Conservation (phyloP, 2,329 filamentous ascomycete genomes). For the Curvularia lunata region DNA sequence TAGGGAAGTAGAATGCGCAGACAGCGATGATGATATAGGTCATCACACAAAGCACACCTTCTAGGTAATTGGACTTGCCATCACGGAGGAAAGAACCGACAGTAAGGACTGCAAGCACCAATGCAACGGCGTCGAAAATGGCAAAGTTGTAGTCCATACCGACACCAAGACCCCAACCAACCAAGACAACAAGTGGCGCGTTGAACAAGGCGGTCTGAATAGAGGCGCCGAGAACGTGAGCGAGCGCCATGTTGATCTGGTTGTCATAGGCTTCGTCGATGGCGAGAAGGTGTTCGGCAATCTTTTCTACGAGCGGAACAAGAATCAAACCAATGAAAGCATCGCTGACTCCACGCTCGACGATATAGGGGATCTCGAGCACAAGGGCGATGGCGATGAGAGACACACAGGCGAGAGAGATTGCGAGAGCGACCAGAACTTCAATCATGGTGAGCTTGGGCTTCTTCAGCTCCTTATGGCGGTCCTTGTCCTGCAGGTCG, state of each 20-base stretch:
- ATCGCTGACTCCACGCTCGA: conserved; percentile 56
- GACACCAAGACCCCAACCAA: conserved; percentile 75
- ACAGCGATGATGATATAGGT: conserved; percentile 69
- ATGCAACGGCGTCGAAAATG: conserved; percentile 80
- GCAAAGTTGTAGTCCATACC: conserved; percentile 84
- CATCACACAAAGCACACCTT: conserved; percentile 80
- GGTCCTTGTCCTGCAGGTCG: conserved; percentile 70
- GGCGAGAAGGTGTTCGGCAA: conserved; percentile 80
- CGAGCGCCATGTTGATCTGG: conserved; percentile 83
- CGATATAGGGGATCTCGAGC: conserved; percentile 70
- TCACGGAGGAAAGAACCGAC: conserved; percentile 88
- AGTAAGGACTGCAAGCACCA: conserved; percentile 83
- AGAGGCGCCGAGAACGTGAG: conserved; percentile 84
- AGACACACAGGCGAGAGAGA: conserved; percentile 73
- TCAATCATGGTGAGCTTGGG: conserved; percentile 78
- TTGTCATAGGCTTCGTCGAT: conserved; percentile 85
- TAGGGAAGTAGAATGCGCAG: conserved; percentile 66
- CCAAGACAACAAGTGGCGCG: conserved; percentile 79
- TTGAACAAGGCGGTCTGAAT: conserved; percentile 91
- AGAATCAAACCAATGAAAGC: conserved; percentile 74
- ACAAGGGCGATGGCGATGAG: conserved; percentile 78
- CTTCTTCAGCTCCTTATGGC: conserved; percentile 64
- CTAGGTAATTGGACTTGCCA: conserved; percentile 88
- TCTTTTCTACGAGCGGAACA: conserved; percentile 82
- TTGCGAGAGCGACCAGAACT: conserved; percentile 67